Conservation (phyloP, 2,329 filamentous ascomycete species). For the Penicillium sp. region DNA sequence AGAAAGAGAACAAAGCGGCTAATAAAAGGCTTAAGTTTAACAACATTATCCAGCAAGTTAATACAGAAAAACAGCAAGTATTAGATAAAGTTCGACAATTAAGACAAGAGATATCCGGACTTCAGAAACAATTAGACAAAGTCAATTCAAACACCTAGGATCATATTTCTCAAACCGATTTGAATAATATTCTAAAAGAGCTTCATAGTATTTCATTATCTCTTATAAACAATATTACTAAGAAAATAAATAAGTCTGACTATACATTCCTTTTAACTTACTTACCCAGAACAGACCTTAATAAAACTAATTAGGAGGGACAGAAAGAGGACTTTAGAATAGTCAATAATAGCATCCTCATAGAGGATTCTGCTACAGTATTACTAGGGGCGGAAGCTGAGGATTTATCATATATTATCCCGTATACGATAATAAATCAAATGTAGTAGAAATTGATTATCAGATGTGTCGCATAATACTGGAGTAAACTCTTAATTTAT, state of each 20-base stretch:
- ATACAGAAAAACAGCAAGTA: neutral
- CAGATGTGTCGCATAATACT: neutral
- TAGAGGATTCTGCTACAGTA: neutral
- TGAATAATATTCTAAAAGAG: neutral
- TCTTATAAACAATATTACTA: neutral
- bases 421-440: conserved; percentile 26
- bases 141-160: neutral
- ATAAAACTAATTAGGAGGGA: neutral
- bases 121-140: neutral
- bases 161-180: neutral
- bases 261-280: neutral
- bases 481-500: neutral
- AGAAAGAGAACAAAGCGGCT: neutral
- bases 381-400: neutral
- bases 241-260: neutral
- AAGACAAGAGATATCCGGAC: neutral
- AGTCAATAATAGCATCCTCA: neutral
- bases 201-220: neutral
- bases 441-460: neutral
- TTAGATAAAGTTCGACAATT: neutral
- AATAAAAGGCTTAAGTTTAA: neutral
- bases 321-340: neutral
- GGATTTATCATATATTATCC: neutral
- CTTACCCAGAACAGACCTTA: neutral
- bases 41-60: neutral